Conservation (phyloP, 2,329 filamentous ascomycete species). For the Penicillium sp. region DNA sequence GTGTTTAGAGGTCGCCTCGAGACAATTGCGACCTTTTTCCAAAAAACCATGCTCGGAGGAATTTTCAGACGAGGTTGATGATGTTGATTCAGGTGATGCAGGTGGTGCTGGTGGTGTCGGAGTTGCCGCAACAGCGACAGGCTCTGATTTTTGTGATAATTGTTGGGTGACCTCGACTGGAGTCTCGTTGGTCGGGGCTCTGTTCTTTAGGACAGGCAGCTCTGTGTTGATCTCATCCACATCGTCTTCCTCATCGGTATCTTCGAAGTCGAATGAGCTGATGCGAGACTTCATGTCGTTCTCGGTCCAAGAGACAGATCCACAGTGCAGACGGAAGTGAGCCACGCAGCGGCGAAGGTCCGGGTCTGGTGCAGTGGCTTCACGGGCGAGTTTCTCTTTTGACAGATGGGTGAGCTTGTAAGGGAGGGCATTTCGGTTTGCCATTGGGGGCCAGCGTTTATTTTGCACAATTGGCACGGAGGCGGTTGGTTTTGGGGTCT, state of each 20-base stretch:
- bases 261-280: constrained; percentile 31
- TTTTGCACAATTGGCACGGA: constrained; percentile 22
- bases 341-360: constrained; percentile 30
- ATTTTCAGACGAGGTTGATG: constrained; percentile 2
- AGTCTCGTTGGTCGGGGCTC: not conserved
- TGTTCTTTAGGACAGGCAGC: constrained; percentile 1
- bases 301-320: constrained; percentile 29
- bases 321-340: constrained; percentile 29
- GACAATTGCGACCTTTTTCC: constrained; percentile 23
- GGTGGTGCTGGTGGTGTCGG: no score
- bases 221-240: constrained; percentile 11
- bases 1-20: constrained; percentile 23
- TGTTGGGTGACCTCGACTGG: constrained; percentile 10
- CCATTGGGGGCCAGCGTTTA: constrained; percentile 30
- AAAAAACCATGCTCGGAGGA: constrained; percentile 15
- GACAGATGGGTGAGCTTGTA: constrained; percentile 32
- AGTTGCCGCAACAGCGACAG: not conserved
- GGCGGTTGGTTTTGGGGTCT: constrained; percentile 17
- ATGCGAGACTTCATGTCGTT: constrained; percentile 31
- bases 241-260: constrained; percentile 26
- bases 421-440: constrained; percentile 28
- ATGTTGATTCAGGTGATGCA: not conserved
- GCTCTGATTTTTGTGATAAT: not conserved
- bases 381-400: constrained; percentile 30
- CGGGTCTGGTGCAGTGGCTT: constrained; percentile 30